Evolutionary conservation across 495 filamentous ascomycete species (phyloP).

Genomic region (Darksidea phi): DNA sequence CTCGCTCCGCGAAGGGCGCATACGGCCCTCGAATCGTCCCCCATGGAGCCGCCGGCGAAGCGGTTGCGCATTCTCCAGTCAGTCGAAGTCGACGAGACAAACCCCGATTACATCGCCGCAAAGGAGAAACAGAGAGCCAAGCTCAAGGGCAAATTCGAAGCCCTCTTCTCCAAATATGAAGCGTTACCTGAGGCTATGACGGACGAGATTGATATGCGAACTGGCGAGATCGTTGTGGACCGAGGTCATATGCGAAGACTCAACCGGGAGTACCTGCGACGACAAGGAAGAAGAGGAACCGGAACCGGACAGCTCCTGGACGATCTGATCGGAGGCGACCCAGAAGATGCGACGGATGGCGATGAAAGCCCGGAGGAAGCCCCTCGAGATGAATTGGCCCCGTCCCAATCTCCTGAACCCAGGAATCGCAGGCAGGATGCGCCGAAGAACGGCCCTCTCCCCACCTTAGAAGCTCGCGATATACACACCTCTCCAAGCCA

Average conservation of each 20-base stretch:
- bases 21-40: background rate
- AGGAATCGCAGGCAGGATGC: background rate
- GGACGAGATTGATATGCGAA: conserved; percentile 77
- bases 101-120: conserved; percentile 45
- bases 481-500: background rate
- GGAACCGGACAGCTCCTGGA: conserved; percentile 29
- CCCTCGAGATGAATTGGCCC: conserved; percentile 24
- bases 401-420: background rate
- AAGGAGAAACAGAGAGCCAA: conserved; percentile 60
- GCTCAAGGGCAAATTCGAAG: conserved; percentile 77
- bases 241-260: conserved; percentile 69
- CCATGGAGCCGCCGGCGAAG: conserved; percentile 31
- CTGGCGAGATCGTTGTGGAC: conserved; percentile 76
- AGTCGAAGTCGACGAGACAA: conserved; percentile 36
- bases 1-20: background rate
- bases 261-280: conserved; percentile 30
- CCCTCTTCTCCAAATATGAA: conserved; percentile 85
- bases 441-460: background rate
- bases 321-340: conserved; percentile 26
- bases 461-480: background rate
- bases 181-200: conserved; percentile 51
- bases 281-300: conserved; percentile 1
- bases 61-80: conserved; percentile 22
- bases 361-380: conserved; percentile 21
- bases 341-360: background rate